These are phyloP conservation scores for Salix udensis DNA, from an alignment of 345 rosid species.

Conservation along the genomic window DNA sequence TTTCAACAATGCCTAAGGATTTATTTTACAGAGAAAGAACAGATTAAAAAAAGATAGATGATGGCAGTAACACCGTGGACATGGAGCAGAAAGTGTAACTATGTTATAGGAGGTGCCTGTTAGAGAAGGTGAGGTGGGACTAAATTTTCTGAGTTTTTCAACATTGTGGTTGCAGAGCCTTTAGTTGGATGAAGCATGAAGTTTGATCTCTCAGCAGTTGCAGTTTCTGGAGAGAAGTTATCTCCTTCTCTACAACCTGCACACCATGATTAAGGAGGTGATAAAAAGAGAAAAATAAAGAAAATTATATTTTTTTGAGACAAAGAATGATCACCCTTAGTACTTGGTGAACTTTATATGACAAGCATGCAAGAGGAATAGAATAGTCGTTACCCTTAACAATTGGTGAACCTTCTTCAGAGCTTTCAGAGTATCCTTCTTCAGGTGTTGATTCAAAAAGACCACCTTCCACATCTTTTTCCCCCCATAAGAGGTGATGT, in stretches of 20 bases:
- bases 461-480: slow-evolving; percentile 32
- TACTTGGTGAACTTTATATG: background rate
- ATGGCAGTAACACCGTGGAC: background rate
- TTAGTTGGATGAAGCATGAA: slow-evolving; percentile 41
- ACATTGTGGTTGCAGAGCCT: slow-evolving; percentile 36
- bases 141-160: slow-evolving; percentile 28
- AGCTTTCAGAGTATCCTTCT: slow-evolving; percentile 44
- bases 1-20: slow-evolving; percentile 39
- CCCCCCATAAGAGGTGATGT: slow-evolving; percentile 28
- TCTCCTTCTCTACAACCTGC: slow-evolving; percentile 37
- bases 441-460: slow-evolving; percentile 47
- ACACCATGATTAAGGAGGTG: background rate
- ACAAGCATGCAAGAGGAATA: slow-evolving; percentile 1
- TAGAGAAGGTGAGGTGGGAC: slow-evolving; percentile 40
- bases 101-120: slow-evolving; percentile 43
- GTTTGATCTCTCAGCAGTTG: slow-evolving; percentile 36
- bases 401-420: slow-evolving; percentile 45
- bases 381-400: slow-evolving; percentile 25
- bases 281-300: slow-evolving; percentile 1
- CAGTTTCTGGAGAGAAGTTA: slow-evolving; percentile 29
- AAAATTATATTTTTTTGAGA: background rate
- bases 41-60: background rate
- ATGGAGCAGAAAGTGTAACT: slow-evolving; percentile 11
- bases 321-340: background rate
- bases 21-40: slow-evolving; percentile 14